Evolutionary conservation across 495 filamentous ascomycete genomes (phyloP), one percentile per base, ranked within the genome.

Genomic region (Umbilicaria muhlenbergii): DNA sequence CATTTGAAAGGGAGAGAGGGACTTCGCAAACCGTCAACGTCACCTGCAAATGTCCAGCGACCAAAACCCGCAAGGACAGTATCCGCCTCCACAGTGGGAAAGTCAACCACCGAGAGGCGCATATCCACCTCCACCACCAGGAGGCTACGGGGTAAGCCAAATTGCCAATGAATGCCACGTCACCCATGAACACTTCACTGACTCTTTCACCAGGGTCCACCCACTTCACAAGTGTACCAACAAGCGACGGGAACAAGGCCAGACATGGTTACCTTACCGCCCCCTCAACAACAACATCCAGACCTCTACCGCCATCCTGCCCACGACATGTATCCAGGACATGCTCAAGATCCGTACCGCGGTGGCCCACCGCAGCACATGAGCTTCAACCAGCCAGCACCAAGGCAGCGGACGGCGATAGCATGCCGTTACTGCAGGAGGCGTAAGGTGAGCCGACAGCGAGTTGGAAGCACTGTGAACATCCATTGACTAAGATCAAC

Each of bases 371-470:
- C 53, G 39, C 60, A 61, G 19, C 52, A 72, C 54, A 56, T 81
- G 51, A 64, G 77, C 66, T 61, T 78, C 58, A 58, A 78, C 46
- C 79, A 75, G 45, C 69, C 79, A 5, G 82, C 83, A 11, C 83
- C 83, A 11, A 70, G 83, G 47, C 83, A 88, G 58, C 67, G 83
- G 41, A 88, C 83, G 1, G 83, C 83, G 42, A 88, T 88, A 58
- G 83, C 83, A n/a, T 88, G 83, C 57, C 72, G 79, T 42, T 88
- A 88, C 57, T 88, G 83, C 61, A 67, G 83, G 41, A 70, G 83
- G 63, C 75, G 83, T 47, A 88, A 88, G 76, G 82, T 86, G 68
- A 54, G 12, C 24, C 17, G 19, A 34, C 17, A 11, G 34, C 32
- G 14, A 4, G 46, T 15, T 14, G n/a, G 5, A 37, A 5, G 10